These are phyloP conservation scores for Mycena polygramma DNA, from an alignment of 768 basidiomycete species.

Conservation along the genomic window DNA sequence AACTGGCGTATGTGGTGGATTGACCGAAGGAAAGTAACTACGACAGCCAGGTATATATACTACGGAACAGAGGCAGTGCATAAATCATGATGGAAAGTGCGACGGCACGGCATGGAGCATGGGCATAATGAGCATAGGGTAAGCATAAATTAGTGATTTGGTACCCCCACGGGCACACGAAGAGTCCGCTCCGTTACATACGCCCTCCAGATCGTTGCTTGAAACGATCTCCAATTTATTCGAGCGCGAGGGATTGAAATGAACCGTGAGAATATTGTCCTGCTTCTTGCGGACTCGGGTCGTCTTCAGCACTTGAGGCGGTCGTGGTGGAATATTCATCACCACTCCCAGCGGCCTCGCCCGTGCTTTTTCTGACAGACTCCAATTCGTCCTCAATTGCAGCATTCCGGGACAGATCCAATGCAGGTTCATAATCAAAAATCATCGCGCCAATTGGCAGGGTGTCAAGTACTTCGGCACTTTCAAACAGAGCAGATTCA, in stretches of 20 bases:
- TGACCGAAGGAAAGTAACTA: conserved; percentile 1
- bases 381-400: too few relatives aligned
- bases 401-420: background rate
- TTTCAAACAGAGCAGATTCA: conserved; percentile 15
- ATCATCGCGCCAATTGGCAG: background rate
- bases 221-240: background rate
- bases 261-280: background rate
- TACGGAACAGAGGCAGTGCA: background rate
- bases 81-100: background rate
- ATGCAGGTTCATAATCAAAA: background rate
- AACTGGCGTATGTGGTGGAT: conserved; percentile 1
- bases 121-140: background rate
- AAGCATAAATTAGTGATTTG: background rate
- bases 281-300: background rate
- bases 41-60: conserved; percentile 1
- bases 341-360: too few relatives aligned
- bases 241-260: background rate
- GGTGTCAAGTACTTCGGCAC: conserved; percentile 9
- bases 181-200: background rate
- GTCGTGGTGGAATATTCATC: too few relatives aligned
- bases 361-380: too few relatives aligned
- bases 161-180: background rate
- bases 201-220: conserved; percentile 14
- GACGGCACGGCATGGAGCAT: conserved; percentile 1
- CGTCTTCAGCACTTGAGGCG: background rate